Conservation (phyloP, 257 asterid species). For the Salvia hispanica region DNA sequence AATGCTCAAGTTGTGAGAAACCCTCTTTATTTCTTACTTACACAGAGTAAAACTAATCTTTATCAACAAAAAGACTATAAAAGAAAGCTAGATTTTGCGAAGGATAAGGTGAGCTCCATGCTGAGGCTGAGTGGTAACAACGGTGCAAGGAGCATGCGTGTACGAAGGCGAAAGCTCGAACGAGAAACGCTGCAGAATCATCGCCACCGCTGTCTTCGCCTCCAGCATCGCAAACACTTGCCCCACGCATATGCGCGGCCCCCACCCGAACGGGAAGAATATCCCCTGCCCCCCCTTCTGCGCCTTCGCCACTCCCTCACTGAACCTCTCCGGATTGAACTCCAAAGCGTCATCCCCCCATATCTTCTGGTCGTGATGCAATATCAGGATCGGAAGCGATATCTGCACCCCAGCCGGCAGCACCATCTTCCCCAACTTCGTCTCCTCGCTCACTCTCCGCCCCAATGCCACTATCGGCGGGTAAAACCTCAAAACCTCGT, state of each 20-base stretch:
- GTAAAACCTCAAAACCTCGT: constrained; percentile 48
- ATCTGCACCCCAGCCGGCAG: constrained; percentile 40
- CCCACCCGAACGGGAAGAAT: constrained; percentile 50
- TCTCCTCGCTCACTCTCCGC: constrained; percentile 32
- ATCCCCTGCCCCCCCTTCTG: constrained; percentile 28
- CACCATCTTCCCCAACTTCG: constrained; percentile 33
- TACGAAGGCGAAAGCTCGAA: constrained; percentile 47
- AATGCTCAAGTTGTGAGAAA: no score
- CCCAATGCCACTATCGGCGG: constrained; percentile 20
- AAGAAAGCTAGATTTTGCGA: not conserved
- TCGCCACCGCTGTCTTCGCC: constrained; percentile 35
- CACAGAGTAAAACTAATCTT: no score
- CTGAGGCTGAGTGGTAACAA: constrained; percentile 37
- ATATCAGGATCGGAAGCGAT: constrained; percentile 17
- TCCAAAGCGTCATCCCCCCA: constrained; percentile 52
- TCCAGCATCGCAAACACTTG: constrained; percentile 43
- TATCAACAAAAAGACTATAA: no score
- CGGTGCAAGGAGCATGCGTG: constrained; percentile 34
- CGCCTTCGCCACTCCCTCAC: constrained; percentile 43
- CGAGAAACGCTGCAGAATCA: constrained; percentile 44
- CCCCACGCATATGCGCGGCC: constrained; percentile 47
- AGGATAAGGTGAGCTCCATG: constrained; percentile 41
- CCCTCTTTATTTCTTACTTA: no score
- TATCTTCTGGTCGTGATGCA: constrained; percentile 32
- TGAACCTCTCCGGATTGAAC: constrained; percentile 48